Evolutionary conservation across 441 rosid genomes (phyloP), one percentile per base, ranked within the genome.

Genomic region (Croton setiger): DNA sequence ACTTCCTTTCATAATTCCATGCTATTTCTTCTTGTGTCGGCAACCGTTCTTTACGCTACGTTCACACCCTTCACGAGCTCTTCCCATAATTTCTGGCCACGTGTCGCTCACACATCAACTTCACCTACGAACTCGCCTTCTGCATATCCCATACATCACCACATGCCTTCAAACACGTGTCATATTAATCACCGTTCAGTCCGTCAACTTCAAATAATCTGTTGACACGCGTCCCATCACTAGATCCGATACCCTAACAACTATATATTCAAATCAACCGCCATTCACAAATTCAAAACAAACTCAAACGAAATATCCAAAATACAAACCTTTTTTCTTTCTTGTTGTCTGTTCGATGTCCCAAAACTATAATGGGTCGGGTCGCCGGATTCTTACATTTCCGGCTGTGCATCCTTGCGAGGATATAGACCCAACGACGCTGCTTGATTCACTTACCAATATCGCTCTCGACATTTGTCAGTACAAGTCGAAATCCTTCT

Each of bases 361-460:
- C 70, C 76, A 49, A 47, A 72, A 44, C 4, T 14, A 62, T 21
- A 77, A 64, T 67, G 75, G 75, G n/a, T 73, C 82, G 15, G 44
- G 7, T 70, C 97, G 91, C 67, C 94, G 90, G 90, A 70, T 87
- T 45, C 82, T 91, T 0, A 68, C 86, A 0, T 87, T 63, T 69
- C 96, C 91, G 86, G 90, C 86, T 52, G 88, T 89, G 7, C 76
- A 73, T 72, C 91, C 94, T 7, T 81, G 86, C 64, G 82, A 84
- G 3, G 72, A 78, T 0, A 70, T 83, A 35, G 63, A 90, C 4
- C 80, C 80, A 39, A 18, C 74, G n/a, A 82, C 89, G 12, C 86
- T 90, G n/a, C 68, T 89, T 47, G 36, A 81, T 64, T 93, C 97
- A 1, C 70, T 91, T 0, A 68, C 75, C 74, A 77, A 76, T 47